A percentile compares a stretch with the other conserved stretches of the same genome.
Evolutionary conservation across 2,329 filamentous ascomycete species (phyloP).

Genomic region (Elsinoe necatrix): DNA sequence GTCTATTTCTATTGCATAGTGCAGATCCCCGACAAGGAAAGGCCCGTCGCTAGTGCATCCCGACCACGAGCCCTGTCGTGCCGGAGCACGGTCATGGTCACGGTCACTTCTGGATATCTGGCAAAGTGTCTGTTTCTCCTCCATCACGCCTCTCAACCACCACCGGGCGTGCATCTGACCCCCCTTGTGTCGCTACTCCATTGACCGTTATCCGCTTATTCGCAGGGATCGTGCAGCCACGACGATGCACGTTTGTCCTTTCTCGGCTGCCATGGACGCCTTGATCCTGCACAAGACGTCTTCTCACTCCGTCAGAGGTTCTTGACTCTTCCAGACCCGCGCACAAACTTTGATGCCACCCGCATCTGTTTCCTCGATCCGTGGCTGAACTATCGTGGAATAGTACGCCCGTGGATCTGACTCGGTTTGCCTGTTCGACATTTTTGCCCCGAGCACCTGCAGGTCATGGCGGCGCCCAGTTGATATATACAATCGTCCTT

Average conservation of each 20-base stretch:
- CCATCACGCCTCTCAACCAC: not conserved
- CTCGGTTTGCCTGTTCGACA: not conserved
- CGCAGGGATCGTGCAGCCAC: conserved; percentile 6
- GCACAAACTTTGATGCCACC: conserved; percentile 7
- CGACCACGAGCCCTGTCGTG: not conserved
- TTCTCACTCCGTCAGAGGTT: not conserved
- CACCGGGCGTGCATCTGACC: not conserved
- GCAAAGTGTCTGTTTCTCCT: conserved; percentile 8
- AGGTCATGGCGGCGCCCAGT: conserved; percentile 5
- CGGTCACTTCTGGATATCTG: conserved; percentile 1
- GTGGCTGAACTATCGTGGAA: conserved; percentile 13
- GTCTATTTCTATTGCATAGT: not conserved
- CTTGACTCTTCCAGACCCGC: not conserved
- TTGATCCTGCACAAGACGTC: not conserved
- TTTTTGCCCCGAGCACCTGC: not conserved
- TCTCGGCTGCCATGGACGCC: not conserved
- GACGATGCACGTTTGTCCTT: not conserved
- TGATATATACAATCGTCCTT: conserved; percentile 5
- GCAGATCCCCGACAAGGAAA: conserved; percentile 5
- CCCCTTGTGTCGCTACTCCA: not conserved
- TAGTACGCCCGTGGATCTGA: conserved; percentile 12
- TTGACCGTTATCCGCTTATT: conserved; percentile 5
- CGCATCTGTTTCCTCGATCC: conserved; percentile 10
- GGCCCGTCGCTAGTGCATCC: conserved; percentile 11
- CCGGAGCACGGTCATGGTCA: no score